These are phyloP conservation scores for Acacia concinna DNA, from an alignment of 331 rosid genomes.

Conservation along the genomic window DNA sequence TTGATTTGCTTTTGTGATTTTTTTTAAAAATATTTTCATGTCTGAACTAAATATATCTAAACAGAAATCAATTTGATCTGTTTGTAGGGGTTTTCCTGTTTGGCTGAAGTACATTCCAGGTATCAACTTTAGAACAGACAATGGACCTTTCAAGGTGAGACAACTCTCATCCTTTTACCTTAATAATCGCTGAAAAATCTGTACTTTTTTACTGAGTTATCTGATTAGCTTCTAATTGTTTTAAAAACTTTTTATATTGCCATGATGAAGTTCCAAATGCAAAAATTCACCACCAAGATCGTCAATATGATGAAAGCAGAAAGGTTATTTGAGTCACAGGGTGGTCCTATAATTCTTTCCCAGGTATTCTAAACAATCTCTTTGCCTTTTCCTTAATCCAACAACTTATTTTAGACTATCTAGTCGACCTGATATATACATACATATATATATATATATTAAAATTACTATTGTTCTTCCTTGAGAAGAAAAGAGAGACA, in stretches of 20 bases:
- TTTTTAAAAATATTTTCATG: neutral
- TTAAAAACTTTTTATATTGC: constrained; percentile 29
- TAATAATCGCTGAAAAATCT: neutral
- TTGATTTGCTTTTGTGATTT: constrained; percentile 7
- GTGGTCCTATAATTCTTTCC: constrained; percentile 95
- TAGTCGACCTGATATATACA: neutral
- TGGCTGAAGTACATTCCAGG: constrained; percentile 98
- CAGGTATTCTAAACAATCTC: constrained; percentile 54
- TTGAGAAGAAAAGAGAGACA: constrained; percentile 18
- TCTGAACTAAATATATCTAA: constrained; percentile 29
- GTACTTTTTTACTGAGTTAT: constrained; percentile 11
- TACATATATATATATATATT: neutral
- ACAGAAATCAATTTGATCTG: constrained; percentile 11
- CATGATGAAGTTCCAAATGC: constrained; percentile 71
- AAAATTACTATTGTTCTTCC: neutral
- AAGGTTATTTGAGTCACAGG: constrained; percentile 74
- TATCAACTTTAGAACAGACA: constrained; percentile 87
- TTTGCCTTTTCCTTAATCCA: constrained; percentile 6
- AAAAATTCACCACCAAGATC: constrained; percentile 77
- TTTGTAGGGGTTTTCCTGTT: constrained; percentile 91
- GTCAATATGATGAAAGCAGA: constrained; percentile 92
- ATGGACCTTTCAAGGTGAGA: constrained; percentile 86
- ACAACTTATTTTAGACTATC: constrained; percentile 8
- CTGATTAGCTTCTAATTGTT: constrained; percentile 29
- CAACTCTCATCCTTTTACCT: constrained; percentile 10